These are phyloP conservation scores for Pichia cephalocereana DNA, from an alignment of 805 yeast genomes.

Conservation along the genomic window DNA sequence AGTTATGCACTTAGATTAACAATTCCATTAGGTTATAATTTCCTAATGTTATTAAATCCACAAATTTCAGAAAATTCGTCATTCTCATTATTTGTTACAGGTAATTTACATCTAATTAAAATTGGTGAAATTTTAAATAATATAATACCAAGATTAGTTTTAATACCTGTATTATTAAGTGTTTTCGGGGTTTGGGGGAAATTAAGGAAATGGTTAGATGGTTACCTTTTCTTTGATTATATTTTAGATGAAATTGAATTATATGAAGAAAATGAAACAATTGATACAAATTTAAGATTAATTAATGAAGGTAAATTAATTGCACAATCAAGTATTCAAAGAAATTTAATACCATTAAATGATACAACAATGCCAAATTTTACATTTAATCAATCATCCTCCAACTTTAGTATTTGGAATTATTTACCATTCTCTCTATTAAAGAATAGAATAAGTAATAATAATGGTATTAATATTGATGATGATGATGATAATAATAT, in stretches of 20 bases:
- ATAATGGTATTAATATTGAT: not conserved
- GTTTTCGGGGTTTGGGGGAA: conserved; percentile 59
- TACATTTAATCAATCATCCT: not conserved
- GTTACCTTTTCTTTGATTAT: conserved; percentile 24
- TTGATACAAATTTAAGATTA: conserved; percentile 1
- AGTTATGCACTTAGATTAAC: conserved; percentile 76
- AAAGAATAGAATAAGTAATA: not conserved
- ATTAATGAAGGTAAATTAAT: conserved; percentile 23
- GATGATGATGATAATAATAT: not conserved
- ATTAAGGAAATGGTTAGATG: conserved; percentile 30
- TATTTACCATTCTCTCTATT: not conserved
- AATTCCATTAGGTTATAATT: conserved; percentile 74
- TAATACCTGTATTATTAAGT: conserved; percentile 62
- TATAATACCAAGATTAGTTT: conserved; percentile 63
- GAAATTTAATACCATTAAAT: conserved; percentile 1
- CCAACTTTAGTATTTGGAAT: not conserved
- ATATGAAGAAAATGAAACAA: conserved; percentile 7
- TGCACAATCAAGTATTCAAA: conserved; percentile 13
- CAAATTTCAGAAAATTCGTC: conserved; percentile 13
- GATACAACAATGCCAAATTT: not conserved
- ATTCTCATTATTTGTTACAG: conserved; percentile 56
- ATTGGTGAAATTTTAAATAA: conserved; percentile 64
- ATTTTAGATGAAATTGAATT: conserved; percentile 23
- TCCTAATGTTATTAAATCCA: conserved; percentile 49
- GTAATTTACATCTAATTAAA: conserved; percentile 66